Base-by-base conservation (phyloP, 768 basidiomycete genomes). In the Agrocybe pediades region DNA sequence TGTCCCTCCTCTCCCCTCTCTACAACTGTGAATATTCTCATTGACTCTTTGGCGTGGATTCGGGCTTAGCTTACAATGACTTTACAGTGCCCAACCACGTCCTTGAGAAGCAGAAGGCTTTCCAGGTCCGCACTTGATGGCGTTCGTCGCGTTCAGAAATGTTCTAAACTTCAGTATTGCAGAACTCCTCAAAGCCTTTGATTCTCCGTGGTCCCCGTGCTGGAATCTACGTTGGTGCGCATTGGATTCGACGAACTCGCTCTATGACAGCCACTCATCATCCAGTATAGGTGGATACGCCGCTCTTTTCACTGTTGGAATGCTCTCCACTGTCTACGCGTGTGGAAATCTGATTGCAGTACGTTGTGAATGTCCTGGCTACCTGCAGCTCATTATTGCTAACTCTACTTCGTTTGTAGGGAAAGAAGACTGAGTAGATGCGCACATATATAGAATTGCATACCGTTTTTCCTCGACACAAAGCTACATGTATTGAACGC, bases 121-220 rank as follows among this genome's bases (percentile, higher is more conserved):
- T 83, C 68, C 90, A 92, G 78, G 90, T 90, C n/a, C 48, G 52
- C 19, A 42, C 24, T 36, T 20, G 15, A 25, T 11, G n/a, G 3
- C 2, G 41, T 46, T 55, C 55, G 45, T 57, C 19, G 41, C 30
- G 26, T 15, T 41, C 50, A 47, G 50, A n/a, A 41, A 45, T 48
- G 54, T 54, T 19, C 45, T 47, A 40, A 49, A 36, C 4, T 36
- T 3, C 29, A 45, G 41, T 43, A 26, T 51, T 52, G 16, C 51
- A 79, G 78, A 74, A 67, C 61, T 73, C 83, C 46, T 69, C 77
- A 60, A 71, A 69, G 50, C 80, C 82, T 46, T 68, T 90, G 57
- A 83, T 83, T 72, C 71, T 81, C 65, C 83, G 87, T 55, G 75
- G 77, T 47, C 84, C 87, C 41, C 79, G 86, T 53, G 82, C 84